Percentiles rank a stretch among this genome's conserved stretches.
Conservation (phyloP, 2,329 filamentous ascomycete species). For the Leptosphaerulina australis region DNA sequence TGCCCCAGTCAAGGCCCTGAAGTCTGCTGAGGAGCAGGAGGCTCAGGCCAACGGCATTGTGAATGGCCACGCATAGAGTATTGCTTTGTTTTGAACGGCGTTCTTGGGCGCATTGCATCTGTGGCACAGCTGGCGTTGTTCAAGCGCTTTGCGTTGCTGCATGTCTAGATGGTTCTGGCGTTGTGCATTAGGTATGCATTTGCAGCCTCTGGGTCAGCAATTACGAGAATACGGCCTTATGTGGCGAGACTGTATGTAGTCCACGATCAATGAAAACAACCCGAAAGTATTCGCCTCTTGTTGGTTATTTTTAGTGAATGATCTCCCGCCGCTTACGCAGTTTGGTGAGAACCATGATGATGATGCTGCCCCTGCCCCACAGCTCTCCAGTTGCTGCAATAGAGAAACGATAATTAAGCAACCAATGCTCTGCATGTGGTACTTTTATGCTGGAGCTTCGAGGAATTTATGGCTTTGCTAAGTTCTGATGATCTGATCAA, state of each 20-base stretch:
- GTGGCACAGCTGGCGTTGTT: conserved; percentile 11
- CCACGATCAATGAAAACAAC: conserved; percentile 9
- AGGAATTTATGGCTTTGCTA: too few species aligned
- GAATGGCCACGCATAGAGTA: conserved; percentile 27
- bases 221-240: conserved; percentile 5
- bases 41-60: conserved; percentile 18
- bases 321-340: conserved; percentile 30
- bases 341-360: conserved; percentile 13
- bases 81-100: conserved; percentile 1
- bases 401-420: too few species aligned
- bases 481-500: too few species aligned
- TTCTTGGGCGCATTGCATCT: conserved; percentile 12
- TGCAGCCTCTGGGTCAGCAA: conserved; percentile 14
- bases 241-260: conserved; percentile 9
- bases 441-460: too few species aligned
- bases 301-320: conserved; percentile 38
- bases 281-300: neutral
- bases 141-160: conserved; percentile 10
- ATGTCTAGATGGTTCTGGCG: conserved; percentile 27
- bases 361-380: conserved; percentile 15
- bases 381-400: conserved; percentile 11
- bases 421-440: too few species aligned
- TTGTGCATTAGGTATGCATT: conserved; percentile 18
- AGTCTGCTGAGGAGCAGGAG: conserved; percentile 35
- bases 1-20: conserved; percentile 56